phyloP scores from a whole-genome alignment of 768 basidiomycete genomes.

The Phylloporus rhodoxanthus region DNA sequence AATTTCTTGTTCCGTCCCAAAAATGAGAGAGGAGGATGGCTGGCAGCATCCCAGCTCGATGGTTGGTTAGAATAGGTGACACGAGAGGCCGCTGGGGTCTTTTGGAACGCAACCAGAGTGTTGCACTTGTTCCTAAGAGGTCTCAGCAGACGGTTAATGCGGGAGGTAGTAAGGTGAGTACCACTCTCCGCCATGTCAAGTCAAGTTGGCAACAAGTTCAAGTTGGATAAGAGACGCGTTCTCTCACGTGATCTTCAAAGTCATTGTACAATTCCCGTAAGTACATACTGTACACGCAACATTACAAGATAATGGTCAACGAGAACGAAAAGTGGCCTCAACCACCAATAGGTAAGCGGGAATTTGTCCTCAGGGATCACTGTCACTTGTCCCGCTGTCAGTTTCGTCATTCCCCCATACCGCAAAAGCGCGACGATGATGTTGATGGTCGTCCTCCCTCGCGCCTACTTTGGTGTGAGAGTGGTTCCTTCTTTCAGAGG shows the following conservation, averaged over 20 bases:
- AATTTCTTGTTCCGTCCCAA: slow-evolving; percentile 33
- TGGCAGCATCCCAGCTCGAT: slow-evolving; percentile 16
- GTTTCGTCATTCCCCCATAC: slow-evolving; percentile 88
- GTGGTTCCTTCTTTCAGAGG: slow-evolving; percentile 11
- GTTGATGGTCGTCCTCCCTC: slow-evolving; percentile 24
- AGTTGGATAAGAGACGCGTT: slow-evolving; percentile 2
- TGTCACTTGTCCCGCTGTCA: slow-evolving; percentile 78
- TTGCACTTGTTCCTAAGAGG: slow-evolving; percentile 45
- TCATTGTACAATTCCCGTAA: no score
- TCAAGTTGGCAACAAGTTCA: background rate
- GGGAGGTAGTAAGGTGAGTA: slow-evolving; percentile 34
- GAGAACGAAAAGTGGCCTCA: slow-evolving; percentile 1
- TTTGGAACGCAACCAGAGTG: slow-evolving; percentile 28
- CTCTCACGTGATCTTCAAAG: slow-evolving; percentile 12
- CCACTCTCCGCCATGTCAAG: slow-evolving; percentile 18
- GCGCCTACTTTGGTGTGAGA: slow-evolving; percentile 8
- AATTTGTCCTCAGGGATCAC: slow-evolving; percentile 34
- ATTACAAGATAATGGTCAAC: background rate
- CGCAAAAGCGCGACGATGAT: slow-evolving; percentile 62
- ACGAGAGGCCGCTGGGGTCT: slow-evolving; percentile 14
- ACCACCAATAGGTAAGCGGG: no score
- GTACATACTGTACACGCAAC: no score
- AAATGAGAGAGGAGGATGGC: slow-evolving; percentile 32
- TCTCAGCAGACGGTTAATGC: slow-evolving; percentile 41
- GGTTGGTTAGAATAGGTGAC: slow-evolving; percentile 14